Conservation (phyloP, 73 alveolate species). For the Paraurostyla sp. region DNA sequence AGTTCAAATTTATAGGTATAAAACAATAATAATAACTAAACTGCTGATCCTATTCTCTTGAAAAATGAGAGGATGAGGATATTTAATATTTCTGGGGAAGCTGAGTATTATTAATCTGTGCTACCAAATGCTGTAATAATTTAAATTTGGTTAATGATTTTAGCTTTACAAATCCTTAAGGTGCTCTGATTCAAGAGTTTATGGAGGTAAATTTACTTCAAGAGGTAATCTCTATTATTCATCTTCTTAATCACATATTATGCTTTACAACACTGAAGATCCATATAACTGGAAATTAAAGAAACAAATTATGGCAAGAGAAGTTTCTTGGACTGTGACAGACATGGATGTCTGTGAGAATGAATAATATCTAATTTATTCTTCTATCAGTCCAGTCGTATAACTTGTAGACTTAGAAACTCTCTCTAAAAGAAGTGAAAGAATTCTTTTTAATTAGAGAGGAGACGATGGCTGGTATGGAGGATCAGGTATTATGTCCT, state of each 20-base stretch:
- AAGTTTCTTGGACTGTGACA: constrained; percentile 76
- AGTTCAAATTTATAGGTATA: background rate
- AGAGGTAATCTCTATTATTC: constrained; percentile 76
- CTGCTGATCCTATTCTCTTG: background rate
- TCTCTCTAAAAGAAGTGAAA: constrained; percentile 43
- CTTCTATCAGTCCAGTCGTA: constrained; percentile 64
- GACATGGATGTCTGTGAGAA: constrained; percentile 76
- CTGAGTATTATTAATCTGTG: constrained; percentile 35
- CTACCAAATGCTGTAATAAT: constrained; percentile 48
- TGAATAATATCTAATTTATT: constrained; percentile 71
- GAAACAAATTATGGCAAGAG: constrained; percentile 52
- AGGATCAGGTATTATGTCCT: constrained; percentile 69
- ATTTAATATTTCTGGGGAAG: background rate
- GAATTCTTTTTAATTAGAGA: constrained; percentile 6
- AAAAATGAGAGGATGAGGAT: constrained; percentile 29
- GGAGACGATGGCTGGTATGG: constrained; percentile 52
- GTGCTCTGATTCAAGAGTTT: constrained; percentile 36
- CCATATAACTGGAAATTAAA: constrained; percentile 62
- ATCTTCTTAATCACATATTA: constrained; percentile 58
- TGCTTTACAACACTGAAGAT: constrained; percentile 59
- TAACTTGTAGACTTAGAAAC: constrained; percentile 73
- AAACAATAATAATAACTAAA: background rate
- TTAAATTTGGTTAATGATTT: background rate
- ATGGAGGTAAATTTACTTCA: constrained; percentile 81
- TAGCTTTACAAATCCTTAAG: background rate